Evolutionary conservation across 1,284 basidiomycete species (phyloP).

Genomic region (Ustilago shanxiensis): DNA sequence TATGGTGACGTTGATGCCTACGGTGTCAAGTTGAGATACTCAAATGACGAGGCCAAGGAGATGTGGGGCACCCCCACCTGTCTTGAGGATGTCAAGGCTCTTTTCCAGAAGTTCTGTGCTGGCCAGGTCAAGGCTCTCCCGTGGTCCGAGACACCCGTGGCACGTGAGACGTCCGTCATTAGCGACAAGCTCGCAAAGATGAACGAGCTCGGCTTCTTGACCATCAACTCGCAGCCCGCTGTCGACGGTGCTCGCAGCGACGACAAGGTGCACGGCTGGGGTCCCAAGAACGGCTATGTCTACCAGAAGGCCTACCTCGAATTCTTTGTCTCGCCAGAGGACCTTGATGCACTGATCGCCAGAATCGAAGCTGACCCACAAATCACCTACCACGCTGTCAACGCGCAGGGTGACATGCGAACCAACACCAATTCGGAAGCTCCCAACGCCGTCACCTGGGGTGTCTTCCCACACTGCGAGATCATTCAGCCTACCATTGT

Average conservation of each 20-base stretch:
- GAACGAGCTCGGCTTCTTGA: slow-evolving; percentile 88
- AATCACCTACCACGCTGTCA: slow-evolving; percentile 97
- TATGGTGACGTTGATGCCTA: slow-evolving; percentile 98
- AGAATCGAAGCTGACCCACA: slow-evolving; percentile 88
- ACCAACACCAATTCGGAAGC: slow-evolving; percentile 93
- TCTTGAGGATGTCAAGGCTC: slow-evolving; percentile 63
- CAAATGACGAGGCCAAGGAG: slow-evolving; percentile 79
- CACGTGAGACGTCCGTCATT: slow-evolving; percentile 88
- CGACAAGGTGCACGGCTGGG: slow-evolving; percentile 75
- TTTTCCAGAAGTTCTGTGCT: slow-evolving; percentile 71
- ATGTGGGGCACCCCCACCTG: slow-evolving; percentile 55
- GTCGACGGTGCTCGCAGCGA: slow-evolving; percentile 83
- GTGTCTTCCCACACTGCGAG: slow-evolving; percentile 91
- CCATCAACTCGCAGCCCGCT: slow-evolving; percentile 97
- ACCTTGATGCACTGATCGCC: slow-evolving; percentile 81
- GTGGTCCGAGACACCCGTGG: slow-evolving; percentile 92
- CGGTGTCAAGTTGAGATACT: slow-evolving; percentile 75
- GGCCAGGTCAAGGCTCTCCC: slow-evolving; percentile 78
- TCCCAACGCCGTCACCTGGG: slow-evolving; percentile 99
- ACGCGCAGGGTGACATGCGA: slow-evolving; percentile 83
- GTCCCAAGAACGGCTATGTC: slow-evolving; percentile 72
- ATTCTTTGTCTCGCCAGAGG: slow-evolving; percentile 86
- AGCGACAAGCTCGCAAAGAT: slow-evolving; percentile 82
- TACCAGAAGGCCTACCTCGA: slow-evolving; percentile 89
- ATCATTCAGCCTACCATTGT: slow-evolving; percentile 98